Evolutionary conservation across 768 basidiomycete genomes (phyloP), one percentile per base, ranked within the genome.

Genomic region (Amanita thiersii): DNA sequence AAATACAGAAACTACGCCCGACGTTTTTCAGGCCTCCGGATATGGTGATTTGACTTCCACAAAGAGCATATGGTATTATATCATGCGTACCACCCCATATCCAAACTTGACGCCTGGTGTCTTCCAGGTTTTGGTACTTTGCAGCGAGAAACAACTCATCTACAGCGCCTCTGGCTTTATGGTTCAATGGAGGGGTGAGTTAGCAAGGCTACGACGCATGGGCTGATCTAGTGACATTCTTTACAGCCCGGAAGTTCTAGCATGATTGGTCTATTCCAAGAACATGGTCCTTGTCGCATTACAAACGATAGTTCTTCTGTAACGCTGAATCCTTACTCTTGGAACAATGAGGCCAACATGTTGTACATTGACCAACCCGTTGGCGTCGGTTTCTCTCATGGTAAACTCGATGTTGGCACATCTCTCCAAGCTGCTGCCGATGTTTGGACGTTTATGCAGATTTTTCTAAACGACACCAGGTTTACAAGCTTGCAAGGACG

Each of bases 61-160:
- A n/a, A 56, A 79, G 51, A 81, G 78, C 56, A 63, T 80, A 18
- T 81, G 75, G 77, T 77, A 36, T 2, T 38, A 23, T 4, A n/a
- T 44, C 9, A 8, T 24, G 7, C 39, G 7, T n/a, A n/a, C n/a
- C n/a, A n/a, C n/a, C n/a, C 43, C 21, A 35, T 5, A 5, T 18
- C n/a, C 9, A 28, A n/a, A n/a, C n/a, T n/a, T n/a, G n/a, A n/a
- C n/a, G n/a, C n/a, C n/a, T n/a, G n/a, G n/a, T n/a, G n/a, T n/a
- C n/a, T n/a, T n/a, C n/a, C 37, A 79, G 78, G 72, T 82, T 80
- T 61, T 81, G 77, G 77, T 81, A 75, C 61, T 82, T 82, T 48
- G 78, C 63, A 9, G 69, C 79, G 0, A 72, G 79, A n/a, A 72
- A 73, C 18, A 73, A 76, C 50, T 68, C 78, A 0, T 68, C 68